phyloP scores from a whole-genome alignment of 2,329 filamentous ascomycete species.

The Venturia carpophila region DNA sequence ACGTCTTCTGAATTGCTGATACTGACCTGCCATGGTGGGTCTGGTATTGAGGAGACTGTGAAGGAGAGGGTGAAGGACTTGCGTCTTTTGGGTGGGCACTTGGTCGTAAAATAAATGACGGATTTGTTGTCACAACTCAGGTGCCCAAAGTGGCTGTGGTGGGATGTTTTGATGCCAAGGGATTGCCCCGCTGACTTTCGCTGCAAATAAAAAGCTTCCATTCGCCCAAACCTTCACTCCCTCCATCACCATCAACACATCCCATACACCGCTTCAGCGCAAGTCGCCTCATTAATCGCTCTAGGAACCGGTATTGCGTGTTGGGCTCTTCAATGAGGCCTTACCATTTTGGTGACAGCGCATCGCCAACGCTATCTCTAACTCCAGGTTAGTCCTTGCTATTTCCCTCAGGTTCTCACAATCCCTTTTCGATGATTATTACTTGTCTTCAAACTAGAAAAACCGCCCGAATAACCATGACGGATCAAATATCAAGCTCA shows the following conservation, averaged over 20 bases:
- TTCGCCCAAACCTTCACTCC: background rate
- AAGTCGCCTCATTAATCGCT: background rate
- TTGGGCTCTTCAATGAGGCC: background rate
- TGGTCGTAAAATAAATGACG: background rate
- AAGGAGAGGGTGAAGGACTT: background rate
- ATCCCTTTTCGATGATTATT: constrained; percentile 9
- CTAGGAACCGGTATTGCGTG: background rate
- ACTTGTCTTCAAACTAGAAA: constrained; percentile 15
- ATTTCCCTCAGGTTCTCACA: background rate
- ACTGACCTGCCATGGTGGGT: constrained; percentile 11
- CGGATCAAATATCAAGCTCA: constrained; percentile 14
- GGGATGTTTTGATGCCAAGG: background rate
- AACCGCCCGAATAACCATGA: constrained; percentile 10
- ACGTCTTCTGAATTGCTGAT: background rate
- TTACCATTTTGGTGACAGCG: background rate
- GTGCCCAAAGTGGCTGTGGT: background rate
- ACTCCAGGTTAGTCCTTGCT: constrained; percentile 9
- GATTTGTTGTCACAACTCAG: constrained; percentile 4
- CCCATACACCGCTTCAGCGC: background rate
- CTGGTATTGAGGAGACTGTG: background rate
- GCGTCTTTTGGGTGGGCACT: background rate
- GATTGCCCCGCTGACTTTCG: too few species aligned
- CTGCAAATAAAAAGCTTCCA: background rate
- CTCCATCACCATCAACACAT: background rate
- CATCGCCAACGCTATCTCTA: background rate